phyloP scores from a whole-genome alignment of 1,284 basidiomycete species.

The Leccinum solheimii region DNA sequence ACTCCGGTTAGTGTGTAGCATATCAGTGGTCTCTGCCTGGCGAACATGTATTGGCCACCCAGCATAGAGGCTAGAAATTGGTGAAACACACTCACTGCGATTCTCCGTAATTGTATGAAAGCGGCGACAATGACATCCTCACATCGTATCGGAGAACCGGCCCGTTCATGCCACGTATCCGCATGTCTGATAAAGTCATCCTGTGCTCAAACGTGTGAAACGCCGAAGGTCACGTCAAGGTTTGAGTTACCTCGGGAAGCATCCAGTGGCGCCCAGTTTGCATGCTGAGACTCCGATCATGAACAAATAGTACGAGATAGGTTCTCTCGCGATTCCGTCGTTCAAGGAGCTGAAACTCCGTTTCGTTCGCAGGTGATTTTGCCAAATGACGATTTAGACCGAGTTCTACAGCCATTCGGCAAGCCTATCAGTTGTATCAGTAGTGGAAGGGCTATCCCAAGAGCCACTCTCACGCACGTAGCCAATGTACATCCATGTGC shows the following conservation, averaged over 20 bases:
- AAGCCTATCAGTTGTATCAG: constrained; percentile 51
- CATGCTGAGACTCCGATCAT: constrained; percentile 79
- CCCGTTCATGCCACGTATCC: constrained; percentile 66
- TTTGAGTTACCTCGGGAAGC: constrained; percentile 60
- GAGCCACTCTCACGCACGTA: constrained; percentile 50
- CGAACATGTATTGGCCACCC: constrained; percentile 13
- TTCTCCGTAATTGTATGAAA: constrained; percentile 71
- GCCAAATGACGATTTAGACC: constrained; percentile 68
- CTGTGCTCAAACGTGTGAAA: constrained; percentile 23
- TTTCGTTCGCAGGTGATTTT: constrained; percentile 56
- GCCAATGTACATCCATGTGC: constrained; percentile 83
- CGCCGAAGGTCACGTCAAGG: constrained; percentile 1
- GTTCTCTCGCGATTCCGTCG: constrained; percentile 80
- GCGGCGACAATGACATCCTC: constrained; percentile 78
- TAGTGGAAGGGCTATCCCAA: background rate
- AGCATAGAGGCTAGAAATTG: background rate
- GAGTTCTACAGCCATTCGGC: constrained; percentile 81
- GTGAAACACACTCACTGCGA: constrained; percentile 54
- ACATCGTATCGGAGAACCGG: constrained; percentile 55
- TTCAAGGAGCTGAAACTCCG: constrained; percentile 62
- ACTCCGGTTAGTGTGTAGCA: constrained; percentile 59
- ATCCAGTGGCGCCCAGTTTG: constrained; percentile 84
- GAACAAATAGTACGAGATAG: constrained; percentile 79
- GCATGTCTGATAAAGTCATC: constrained; percentile 71
- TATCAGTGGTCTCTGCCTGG: constrained; percentile 74